Conservation (phyloP, 192 early-diverging fungal species). For the Gorgonomyces haynaldii region DNA sequence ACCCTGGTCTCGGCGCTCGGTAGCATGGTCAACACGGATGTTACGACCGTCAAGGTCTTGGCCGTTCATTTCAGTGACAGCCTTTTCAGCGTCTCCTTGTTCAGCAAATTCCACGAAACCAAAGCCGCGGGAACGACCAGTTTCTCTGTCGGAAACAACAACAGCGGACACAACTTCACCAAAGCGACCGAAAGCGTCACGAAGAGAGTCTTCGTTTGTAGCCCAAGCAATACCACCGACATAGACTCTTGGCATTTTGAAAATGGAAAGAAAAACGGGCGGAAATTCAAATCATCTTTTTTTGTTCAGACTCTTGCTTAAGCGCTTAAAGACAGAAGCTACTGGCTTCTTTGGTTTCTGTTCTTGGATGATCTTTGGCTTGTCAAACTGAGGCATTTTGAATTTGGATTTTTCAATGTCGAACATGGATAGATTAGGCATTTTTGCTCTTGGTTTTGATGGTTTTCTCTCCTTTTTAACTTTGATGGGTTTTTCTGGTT, state of each 20-base stretch:
- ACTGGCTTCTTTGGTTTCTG: too few relatives aligned
- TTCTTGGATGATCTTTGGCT: too few relatives aligned
- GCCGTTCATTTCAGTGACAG: conserved; percentile 53
- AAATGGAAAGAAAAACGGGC: too few relatives aligned
- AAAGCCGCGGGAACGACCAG: conserved; percentile 73
- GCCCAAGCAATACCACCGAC: conserved; percentile 40
- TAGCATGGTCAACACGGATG: conserved; percentile 69
- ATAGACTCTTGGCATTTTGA: conserved; percentile 5
- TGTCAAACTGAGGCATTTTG: too few relatives aligned
- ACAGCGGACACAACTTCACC: conserved; percentile 55
- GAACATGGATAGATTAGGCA: too few relatives aligned
- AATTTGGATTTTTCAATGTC: too few relatives aligned
- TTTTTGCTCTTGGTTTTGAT: too few relatives aligned
- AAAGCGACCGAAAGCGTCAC: conserved; percentile 42
- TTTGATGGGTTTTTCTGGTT: too few relatives aligned
- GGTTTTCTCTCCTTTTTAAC: background rate
- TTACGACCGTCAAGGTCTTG: conserved; percentile 68
- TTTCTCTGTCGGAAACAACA: conserved; percentile 61
- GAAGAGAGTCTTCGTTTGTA: conserved; percentile 51
- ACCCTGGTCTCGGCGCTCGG: conserved; percentile 32
- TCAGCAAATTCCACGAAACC: conserved; percentile 68
- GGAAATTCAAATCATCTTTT: too few relatives aligned
- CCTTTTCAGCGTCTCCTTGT: conserved; percentile 54
- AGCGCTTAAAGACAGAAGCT: too few relatives aligned
- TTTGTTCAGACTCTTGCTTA: too few relatives aligned